Evolutionary conservation across 805 yeast genomes (phyloP).

Genomic region (Ogataea polymorpha): DNA sequence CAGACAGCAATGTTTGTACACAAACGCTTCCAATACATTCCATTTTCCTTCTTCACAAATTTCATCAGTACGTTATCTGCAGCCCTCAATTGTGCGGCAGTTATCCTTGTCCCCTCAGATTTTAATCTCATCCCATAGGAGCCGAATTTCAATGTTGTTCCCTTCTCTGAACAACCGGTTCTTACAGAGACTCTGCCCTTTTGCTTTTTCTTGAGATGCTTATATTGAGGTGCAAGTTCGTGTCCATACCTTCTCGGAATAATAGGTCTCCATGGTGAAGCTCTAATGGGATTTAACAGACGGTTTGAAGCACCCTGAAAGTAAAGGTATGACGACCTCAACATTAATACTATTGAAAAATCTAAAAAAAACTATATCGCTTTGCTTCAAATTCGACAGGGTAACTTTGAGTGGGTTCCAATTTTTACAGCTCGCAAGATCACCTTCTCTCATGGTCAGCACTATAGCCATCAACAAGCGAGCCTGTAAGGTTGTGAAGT

Average conservation of each 20-base stretch:
- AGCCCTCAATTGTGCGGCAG: conserved; percentile 85
- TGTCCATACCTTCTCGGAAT: conserved; percentile 48
- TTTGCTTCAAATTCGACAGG: neutral
- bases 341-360: too few relatives aligned
- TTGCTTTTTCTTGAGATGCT: conserved; percentile 68
- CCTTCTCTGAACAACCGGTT: conserved; percentile 90
- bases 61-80: conserved; percentile 87
- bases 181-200: conserved; percentile 94
- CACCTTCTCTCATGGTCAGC: neutral
- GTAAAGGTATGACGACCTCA: neutral
- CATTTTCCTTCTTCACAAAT: conserved; percentile 74
- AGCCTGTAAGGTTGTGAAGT: neutral
- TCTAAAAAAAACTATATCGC: too few relatives aligned
- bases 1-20: conserved; percentile 87
- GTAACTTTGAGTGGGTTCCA: neutral
- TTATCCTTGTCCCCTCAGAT: conserved; percentile 80
- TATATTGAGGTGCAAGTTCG: conserved; percentile 75
- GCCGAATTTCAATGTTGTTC: conserved; percentile 80
- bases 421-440: neutral
- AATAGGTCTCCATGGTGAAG: neutral
- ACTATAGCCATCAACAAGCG: neutral
- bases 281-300: neutral
- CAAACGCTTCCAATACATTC: conserved; percentile 74
- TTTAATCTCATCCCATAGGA: conserved; percentile 81
- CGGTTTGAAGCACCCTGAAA: neutral